Conservation (phyloP, 306 rosid genomes). For the Fagus crenata region DNA sequence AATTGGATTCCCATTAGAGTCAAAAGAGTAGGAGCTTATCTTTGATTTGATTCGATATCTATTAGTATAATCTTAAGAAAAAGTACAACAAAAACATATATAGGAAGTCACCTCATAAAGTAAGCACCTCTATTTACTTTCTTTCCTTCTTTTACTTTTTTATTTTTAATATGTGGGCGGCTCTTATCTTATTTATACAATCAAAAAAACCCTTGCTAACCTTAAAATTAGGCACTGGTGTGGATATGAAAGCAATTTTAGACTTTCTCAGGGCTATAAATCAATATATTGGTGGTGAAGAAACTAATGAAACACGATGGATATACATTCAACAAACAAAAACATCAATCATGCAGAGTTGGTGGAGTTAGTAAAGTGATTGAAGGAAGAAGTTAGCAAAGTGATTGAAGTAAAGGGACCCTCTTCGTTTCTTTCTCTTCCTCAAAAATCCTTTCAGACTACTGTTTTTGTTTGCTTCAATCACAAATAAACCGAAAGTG, state of each 20-base stretch:
- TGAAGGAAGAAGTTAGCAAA: conserved; percentile 25
- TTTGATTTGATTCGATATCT: conserved; percentile 47
- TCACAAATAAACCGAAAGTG: background rate
- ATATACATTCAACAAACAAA: background rate
- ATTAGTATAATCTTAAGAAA: conserved; percentile 18
- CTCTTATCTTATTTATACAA: background rate
- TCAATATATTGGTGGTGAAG: conserved; percentile 15
- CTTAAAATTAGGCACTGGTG: background rate
- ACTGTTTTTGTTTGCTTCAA: conserved; percentile 1
- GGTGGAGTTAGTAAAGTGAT: conserved; percentile 32
- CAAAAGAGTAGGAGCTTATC: conserved; percentile 27
- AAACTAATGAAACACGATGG: conserved; percentile 17
- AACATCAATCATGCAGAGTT: conserved; percentile 29
- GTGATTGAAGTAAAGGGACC: conserved; percentile 22
- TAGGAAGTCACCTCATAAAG: background rate
- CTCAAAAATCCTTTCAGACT: background rate
- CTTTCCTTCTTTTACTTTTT: background rate
- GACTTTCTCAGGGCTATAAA: background rate
- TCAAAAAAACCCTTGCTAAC: conserved; percentile 1
- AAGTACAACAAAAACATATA: background rate
- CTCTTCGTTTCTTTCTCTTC: background rate
- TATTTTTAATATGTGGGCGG: background rate
- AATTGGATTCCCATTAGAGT: conserved; percentile 49
- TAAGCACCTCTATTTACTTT: background rate
- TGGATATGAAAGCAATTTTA: background rate